Percentiles rank a stretch among this genome's conserved stretches.
Conservation (phyloP, 345 rosid genomes). For the Viola odorata region DNA sequence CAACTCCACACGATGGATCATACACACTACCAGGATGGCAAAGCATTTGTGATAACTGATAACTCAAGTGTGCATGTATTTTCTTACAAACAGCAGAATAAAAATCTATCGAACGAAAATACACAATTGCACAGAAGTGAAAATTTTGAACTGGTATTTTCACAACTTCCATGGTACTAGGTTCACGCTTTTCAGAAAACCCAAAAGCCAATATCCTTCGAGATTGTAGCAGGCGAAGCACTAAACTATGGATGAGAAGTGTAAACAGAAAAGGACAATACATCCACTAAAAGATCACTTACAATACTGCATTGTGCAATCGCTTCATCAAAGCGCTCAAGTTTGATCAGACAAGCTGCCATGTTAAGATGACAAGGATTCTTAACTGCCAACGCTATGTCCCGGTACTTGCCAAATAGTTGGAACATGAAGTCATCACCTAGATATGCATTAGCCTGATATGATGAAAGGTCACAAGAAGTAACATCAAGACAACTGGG, state of each 20-base stretch:
- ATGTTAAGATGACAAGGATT: conserved; percentile 94
- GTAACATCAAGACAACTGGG: conserved; percentile 15
- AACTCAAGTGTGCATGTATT: too few species aligned
- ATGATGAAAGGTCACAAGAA: conserved; percentile 13
- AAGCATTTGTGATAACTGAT: too few species aligned
- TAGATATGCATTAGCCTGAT: conserved; percentile 91
- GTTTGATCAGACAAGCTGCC: conserved; percentile 89
- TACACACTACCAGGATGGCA: too few species aligned
- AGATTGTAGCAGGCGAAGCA: background rate
- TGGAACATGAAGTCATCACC: conserved; percentile 98
- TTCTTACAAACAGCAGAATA: too few species aligned
- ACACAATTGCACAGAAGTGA: background rate
- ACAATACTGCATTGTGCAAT: conserved; percentile 79
- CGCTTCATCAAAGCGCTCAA: conserved; percentile 75
- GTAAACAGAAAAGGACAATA: too few species aligned
- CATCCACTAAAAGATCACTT: conserved; percentile 16
- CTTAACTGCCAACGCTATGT: conserved; percentile 97
- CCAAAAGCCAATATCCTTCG: background rate
- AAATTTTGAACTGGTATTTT: too few species aligned
- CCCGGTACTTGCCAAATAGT: conserved; percentile 87
- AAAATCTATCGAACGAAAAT: too few species aligned
- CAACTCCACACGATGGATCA: too few species aligned
- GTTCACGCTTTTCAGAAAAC: background rate
- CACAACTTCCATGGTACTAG: background rate
- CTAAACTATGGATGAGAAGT: background rate